Evolutionary conservation across 768 basidiomycete genomes (phyloP).

Genomic region (Suillus sp.): DNA sequence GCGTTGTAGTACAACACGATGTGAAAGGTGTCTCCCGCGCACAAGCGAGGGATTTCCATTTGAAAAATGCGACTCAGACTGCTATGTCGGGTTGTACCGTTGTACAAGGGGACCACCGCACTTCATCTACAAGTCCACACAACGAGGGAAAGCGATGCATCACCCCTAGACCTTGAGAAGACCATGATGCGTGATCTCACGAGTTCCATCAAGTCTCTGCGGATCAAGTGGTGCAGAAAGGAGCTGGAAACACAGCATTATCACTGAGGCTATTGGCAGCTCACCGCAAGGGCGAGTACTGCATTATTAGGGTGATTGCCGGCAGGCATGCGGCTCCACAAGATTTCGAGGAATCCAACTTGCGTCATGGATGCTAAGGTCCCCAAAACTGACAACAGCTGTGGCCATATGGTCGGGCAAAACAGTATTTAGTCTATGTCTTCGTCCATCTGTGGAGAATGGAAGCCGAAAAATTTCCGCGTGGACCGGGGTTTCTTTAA

Average conservation of each 20-base stretch:
- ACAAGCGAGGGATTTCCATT: constrained; percentile 6
- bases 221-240: constrained; percentile 8
- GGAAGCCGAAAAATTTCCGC: constrained; percentile 2
- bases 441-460: background rate
- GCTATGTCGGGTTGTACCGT: too few relatives aligned
- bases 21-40: background rate
- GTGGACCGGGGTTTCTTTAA: background rate
- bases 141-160: constrained; percentile 6
- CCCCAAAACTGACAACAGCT: background rate
- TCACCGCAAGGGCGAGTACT: constrained; percentile 8
- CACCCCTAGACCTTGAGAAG: constrained; percentile 9
- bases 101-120: background rate
- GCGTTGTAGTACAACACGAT: background rate
- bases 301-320: constrained; percentile 13
- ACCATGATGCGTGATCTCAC: constrained; percentile 7
- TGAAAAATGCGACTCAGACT: background rate
- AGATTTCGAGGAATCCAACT: background rate
- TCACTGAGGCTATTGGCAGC: constrained; percentile 4
- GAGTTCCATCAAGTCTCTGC: constrained; percentile 7
- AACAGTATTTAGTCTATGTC: background rate
- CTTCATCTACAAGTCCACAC: background rate
- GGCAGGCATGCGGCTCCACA: constrained; percentile 7
- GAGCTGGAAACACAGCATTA: constrained; percentile 4
- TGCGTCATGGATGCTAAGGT: background rate
- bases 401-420: too few relatives aligned